phyloP scores from a whole-genome alignment of 805 yeast species.

The Brettanomyces custersianus region DNA sequence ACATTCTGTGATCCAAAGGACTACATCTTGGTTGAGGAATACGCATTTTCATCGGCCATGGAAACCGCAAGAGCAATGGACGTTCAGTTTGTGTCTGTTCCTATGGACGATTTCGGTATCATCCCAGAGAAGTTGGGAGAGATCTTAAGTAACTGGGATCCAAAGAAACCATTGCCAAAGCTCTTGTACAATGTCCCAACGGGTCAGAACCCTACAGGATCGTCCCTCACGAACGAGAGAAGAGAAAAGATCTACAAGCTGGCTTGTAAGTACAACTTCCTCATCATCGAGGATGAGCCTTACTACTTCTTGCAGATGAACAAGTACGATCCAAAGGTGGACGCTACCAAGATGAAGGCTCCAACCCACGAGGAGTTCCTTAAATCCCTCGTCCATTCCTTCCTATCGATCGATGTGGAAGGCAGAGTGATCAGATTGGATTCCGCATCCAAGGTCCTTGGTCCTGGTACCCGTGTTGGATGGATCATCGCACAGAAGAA shows the following conservation, averaged over 20 bases:
- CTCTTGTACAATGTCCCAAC: conserved; percentile 86
- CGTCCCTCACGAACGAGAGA: conserved; percentile 69
- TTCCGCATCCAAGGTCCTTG: conserved; percentile 83
- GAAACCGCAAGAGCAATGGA: conserved; percentile 60
- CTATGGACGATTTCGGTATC: conserved; percentile 59
- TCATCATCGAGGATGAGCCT: conserved; percentile 93
- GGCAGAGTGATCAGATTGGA: conserved; percentile 88
- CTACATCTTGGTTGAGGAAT: conserved; percentile 66
- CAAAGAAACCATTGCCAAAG: conserved; percentile 58
- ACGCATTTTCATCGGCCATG: conserved; percentile 65
- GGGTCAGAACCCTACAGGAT: conserved; percentile 98
- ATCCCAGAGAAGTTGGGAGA: conserved; percentile 48
- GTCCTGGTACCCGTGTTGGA: conserved; percentile 85
- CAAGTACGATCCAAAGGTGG: conserved; percentile 45
- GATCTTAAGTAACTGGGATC: conserved; percentile 52
- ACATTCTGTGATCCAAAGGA: conserved; percentile 52
- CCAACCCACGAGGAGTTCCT: conserved; percentile 57
- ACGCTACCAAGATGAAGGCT: conserved; percentile 16
- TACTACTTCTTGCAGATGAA: conserved; percentile 96
- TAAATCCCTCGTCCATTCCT: conserved; percentile 62
- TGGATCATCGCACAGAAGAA: conserved; percentile 73
- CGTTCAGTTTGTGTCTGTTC: conserved; percentile 53
- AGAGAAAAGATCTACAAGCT: conserved; percentile 67
- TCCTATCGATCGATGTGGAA: conserved; percentile 66
- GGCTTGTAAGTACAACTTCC: conserved; percentile 77